Percentiles rank a stretch among this genome's conserved stretches.
These are phyloP conservation scores for Blepharisma japonicum DNA, from an alignment of 73 alveolate species.

Conservation along the genomic window DNA sequence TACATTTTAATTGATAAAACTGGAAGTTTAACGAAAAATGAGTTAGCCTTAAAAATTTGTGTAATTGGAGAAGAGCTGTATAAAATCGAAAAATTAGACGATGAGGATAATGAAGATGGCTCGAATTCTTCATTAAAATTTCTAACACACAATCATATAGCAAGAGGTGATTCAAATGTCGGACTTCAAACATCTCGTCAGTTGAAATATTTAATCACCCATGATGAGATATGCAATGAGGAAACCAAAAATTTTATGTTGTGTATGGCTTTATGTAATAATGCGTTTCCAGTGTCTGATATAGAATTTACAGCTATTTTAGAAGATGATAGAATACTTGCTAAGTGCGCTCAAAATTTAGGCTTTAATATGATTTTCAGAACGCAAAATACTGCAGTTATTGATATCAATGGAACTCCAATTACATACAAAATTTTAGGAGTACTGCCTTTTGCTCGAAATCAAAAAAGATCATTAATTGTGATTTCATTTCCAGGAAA, in stretches of 20 bases:
- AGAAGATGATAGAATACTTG: background rate
- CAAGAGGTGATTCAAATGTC: background rate
- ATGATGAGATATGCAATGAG: background rate
- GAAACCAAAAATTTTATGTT: background rate
- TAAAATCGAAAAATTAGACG: background rate
- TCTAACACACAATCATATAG: background rate
- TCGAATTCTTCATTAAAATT: background rate
- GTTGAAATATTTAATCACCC: background rate
- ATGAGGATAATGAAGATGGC: background rate
- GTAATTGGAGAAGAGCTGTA: background rate
- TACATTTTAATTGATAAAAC: slow-evolving; percentile 16
- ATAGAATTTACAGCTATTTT: background rate
- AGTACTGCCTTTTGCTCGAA: too few species aligned
- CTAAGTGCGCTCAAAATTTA: background rate
- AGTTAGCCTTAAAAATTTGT: background rate
- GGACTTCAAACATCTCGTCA: background rate
- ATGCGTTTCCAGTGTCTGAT: slow-evolving; percentile 6
- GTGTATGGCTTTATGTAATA: slow-evolving; percentile 13
- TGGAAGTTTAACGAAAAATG: slow-evolving; percentile 3
- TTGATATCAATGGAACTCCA: too few species aligned
- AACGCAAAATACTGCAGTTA: too few species aligned
- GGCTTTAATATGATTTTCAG: background rate
- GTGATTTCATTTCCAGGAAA: too few species aligned
- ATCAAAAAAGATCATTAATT: too few species aligned
- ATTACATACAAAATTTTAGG: too few species aligned